Conservation (phyloP, 2,329 filamentous ascomycete species). For the Claviceps humidiphila region DNA sequence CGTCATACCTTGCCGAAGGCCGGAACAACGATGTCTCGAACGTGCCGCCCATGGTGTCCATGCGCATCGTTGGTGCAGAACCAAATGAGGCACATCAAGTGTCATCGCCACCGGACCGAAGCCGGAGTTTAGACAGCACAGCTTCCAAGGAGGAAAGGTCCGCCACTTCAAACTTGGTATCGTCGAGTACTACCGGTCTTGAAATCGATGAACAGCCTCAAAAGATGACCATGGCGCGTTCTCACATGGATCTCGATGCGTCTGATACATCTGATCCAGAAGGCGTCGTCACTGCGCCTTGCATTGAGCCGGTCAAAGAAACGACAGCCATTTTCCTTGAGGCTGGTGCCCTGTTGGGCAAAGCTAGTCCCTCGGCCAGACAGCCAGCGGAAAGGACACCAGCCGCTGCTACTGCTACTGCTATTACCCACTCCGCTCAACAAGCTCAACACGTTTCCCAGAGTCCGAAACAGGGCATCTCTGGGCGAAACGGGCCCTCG, state of each 20-base stretch:
- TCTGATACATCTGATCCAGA: slow-evolving; percentile 44
- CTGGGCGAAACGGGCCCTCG: neutral
- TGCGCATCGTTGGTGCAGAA: slow-evolving; percentile 47
- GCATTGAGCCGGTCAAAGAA: no score
- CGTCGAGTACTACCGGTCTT: slow-evolving; percentile 16
- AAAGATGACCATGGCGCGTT: slow-evolving; percentile 36
- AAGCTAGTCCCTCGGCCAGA: neutral
- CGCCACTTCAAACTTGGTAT: slow-evolving; percentile 10
- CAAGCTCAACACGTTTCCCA: slow-evolving; percentile 4
- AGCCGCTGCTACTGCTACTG: slow-evolving; percentile 16
- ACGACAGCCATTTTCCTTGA: neutral
- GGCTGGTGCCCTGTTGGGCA: neutral
- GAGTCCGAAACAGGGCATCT: slow-evolving; percentile 11
- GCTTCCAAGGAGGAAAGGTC: slow-evolving; percentile 24
- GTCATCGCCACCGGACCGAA: slow-evolving; percentile 19
- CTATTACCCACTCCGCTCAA: slow-evolving; percentile 16
- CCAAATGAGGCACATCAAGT: slow-evolving; percentile 27
- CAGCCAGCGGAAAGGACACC: slow-evolving; percentile 1
- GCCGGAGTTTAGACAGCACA: slow-evolving; percentile 13
- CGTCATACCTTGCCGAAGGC: slow-evolving; percentile 29
- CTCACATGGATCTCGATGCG: slow-evolving; percentile 56
- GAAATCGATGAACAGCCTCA: slow-evolving; percentile 37
- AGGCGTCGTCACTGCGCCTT: slow-evolving; percentile 15
- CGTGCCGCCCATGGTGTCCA: slow-evolving; percentile 37
- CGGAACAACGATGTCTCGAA: slow-evolving; percentile 40